Conservation (phyloP, 768 basidiomycete species). For the Naganishia vaughanmartiniae region DNA sequence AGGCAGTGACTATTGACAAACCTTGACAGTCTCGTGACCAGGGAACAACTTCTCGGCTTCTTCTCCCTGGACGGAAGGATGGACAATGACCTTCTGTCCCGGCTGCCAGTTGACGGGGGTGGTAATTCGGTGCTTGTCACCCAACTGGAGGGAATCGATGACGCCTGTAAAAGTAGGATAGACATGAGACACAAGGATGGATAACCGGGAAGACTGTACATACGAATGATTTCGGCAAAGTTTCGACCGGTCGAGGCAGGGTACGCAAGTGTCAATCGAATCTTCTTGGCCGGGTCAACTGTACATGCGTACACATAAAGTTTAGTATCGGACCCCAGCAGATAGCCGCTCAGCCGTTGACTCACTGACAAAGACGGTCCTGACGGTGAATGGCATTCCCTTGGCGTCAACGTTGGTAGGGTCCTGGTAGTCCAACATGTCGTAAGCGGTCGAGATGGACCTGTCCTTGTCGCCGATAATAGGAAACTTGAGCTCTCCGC, state of each 20-base stretch:
- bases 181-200: background rate
- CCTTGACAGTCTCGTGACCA: slow-evolving; percentile 73
- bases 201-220: background rate
- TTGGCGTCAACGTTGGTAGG: slow-evolving; percentile 64
- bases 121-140: slow-evolving; percentile 55
- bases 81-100: slow-evolving; percentile 88
- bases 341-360: background rate
- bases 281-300: slow-evolving; percentile 90
- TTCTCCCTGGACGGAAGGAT: slow-evolving; percentile 65
- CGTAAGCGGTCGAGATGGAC: slow-evolving; percentile 75
- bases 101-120: slow-evolving; percentile 95
- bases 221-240: slow-evolving; percentile 66
- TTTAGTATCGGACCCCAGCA: background rate
- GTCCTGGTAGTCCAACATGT: slow-evolving; percentile 96
- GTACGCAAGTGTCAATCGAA: slow-evolving; percentile 84
- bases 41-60: slow-evolving; percentile 92
- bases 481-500: slow-evolving; percentile 62
- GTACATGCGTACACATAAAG: background rate
- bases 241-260: slow-evolving; percentile 95
- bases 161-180: slow-evolving; percentile 52
- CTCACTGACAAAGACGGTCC: slow-evolving; percentile 82
- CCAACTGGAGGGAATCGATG: slow-evolving; percentile 87
- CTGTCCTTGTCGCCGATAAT: slow-evolving; percentile 94
- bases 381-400: slow-evolving; percentile 91
- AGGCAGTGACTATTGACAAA: slow-evolving; percentile 49